These are phyloP conservation scores for Podospora appendiculata DNA, from an alignment of 495 filamentous ascomycete genomes.

Conservation along the genomic window DNA sequence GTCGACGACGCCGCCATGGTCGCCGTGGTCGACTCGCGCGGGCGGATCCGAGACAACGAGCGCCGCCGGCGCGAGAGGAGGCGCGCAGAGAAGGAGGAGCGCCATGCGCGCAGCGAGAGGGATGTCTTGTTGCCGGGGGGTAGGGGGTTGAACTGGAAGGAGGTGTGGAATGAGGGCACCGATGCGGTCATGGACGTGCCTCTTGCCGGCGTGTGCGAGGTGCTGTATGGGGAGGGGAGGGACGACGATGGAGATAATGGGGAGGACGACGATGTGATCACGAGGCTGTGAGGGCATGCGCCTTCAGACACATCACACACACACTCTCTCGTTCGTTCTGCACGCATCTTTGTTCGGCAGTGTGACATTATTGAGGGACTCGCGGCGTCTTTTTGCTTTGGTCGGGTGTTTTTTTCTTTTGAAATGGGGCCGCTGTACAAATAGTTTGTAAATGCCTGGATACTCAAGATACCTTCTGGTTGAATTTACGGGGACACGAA, in stretches of 20 bases:
- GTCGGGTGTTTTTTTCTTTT: too few species aligned
- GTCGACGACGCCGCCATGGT: slow-evolving; percentile 86
- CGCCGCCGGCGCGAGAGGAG: slow-evolving; percentile 43
- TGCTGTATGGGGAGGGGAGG: slow-evolving; percentile 58
- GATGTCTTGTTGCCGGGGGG: slow-evolving; percentile 10
- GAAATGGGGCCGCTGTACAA: too few species aligned
- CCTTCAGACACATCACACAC: too few species aligned
- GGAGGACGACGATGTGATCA: slow-evolving; percentile 7
- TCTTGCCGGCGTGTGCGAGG: slow-evolving; percentile 93
- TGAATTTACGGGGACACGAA: too few species aligned
- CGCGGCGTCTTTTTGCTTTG: too few species aligned
- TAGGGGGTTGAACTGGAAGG: slow-evolving; percentile 59
- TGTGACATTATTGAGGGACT: too few species aligned
- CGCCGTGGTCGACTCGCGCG: slow-evolving; percentile 69
- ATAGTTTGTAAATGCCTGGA: too few species aligned
- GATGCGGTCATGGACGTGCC: slow-evolving; percentile 98
- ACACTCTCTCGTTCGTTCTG: too few species aligned
- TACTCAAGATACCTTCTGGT: too few species aligned
- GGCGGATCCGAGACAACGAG: slow-evolving; percentile 38
- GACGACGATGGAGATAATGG: slow-evolving; percentile 16
- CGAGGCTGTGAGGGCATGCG: slow-evolving; percentile 2
- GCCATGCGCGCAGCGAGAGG: slow-evolving; percentile 14
- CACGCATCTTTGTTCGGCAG: too few species aligned
- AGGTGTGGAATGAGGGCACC: slow-evolving; percentile 82
- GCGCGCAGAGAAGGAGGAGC: slow-evolving; percentile 23